These are phyloP conservation scores for Aspergillus sclerotioniger DNA, from an alignment of 495 filamentous ascomycete genomes.

Conservation along the genomic window DNA sequence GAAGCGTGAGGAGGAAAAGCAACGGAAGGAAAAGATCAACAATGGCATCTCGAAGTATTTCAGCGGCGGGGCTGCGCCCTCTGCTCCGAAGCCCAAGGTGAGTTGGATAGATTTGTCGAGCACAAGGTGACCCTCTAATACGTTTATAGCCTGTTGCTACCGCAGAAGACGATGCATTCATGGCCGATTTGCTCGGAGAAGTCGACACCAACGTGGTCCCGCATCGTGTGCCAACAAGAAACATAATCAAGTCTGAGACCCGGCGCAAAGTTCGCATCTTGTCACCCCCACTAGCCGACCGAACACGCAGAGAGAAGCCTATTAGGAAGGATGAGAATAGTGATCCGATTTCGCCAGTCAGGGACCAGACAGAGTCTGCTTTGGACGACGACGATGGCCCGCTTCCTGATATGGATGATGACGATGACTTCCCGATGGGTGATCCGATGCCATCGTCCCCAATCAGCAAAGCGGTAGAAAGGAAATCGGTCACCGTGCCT, in stretches of 20 bases:
- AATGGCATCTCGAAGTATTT: slow-evolving; percentile 94
- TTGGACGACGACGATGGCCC: slow-evolving; percentile 56
- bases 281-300: slow-evolving; percentile 65
- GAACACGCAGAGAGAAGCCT: slow-evolving; percentile 44
- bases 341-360: slow-evolving; percentile 29
- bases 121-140: slow-evolving; percentile 3
- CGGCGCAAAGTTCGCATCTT: slow-evolving; percentile 75
- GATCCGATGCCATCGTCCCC: slow-evolving; percentile 88
- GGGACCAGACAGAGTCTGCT: slow-evolving; percentile 37
- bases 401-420: slow-evolving; percentile 44
- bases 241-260: slow-evolving; percentile 67
- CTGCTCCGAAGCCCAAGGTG: slow-evolving; percentile 79
- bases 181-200: slow-evolving; percentile 80
- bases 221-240: slow-evolving; percentile 53
- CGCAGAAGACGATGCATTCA: slow-evolving; percentile 82
- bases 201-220: slow-evolving; percentile 79
- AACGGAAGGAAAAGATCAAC: slow-evolving; percentile 81
- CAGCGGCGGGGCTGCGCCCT: slow-evolving; percentile 63
- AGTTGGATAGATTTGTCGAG: slow-evolving; percentile 10
- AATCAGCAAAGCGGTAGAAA: slow-evolving; percentile 71
- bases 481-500: slow-evolving; percentile 57
- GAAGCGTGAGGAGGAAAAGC: slow-evolving; percentile 85
- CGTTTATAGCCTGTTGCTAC: slow-evolving; percentile 51
- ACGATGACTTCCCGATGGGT: slow-evolving; percentile 77
- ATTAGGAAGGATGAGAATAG: slow-evolving; percentile 45